Conservation (phyloP, 139 green algal genomes). For the Diplosphaera chodatii region DNA sequence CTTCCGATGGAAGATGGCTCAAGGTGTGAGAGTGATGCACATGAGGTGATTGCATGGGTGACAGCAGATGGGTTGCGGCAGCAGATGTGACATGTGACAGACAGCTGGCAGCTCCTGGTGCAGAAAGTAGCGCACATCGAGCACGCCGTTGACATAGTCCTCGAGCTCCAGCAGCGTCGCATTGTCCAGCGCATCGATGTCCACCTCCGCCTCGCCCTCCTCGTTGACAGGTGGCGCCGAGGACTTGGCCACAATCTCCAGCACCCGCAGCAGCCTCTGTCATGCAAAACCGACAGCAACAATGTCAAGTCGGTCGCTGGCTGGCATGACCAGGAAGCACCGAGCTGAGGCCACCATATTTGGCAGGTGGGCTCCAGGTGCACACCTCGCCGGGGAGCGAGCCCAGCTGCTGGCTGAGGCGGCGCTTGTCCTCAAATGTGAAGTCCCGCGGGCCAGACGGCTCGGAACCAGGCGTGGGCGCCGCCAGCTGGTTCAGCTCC, state of each 20-base stretch:
- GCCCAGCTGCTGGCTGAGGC: conserved; percentile 31
- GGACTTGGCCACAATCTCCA: conserved; percentile 49
- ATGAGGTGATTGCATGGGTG: too few relatives aligned
- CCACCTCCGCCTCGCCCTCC: conserved; percentile 58
- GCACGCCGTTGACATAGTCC: conserved; percentile 27
- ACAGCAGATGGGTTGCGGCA: too few relatives aligned
- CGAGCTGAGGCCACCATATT: too few relatives aligned
- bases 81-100: neutral
- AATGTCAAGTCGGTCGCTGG: too few relatives aligned
- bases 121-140: neutral
- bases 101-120: too few relatives aligned
- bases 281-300: neutral
- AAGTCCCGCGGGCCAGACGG: conserved; percentile 25
- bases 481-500: conserved; percentile 6
- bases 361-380: neutral
- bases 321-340: too few relatives aligned
- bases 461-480: neutral
- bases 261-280: conserved; percentile 29
- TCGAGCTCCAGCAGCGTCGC: conserved; percentile 55
- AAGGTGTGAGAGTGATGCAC: too few relatives aligned
- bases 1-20: too few relatives aligned
- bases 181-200: conserved; percentile 46
- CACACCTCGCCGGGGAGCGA: conserved; percentile 25
- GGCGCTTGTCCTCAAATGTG: conserved; percentile 62
- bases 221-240: conserved; percentile 15